Percentiles rank a stretch among this genome's conserved stretches.
Evolutionary conservation across 257 asterid genomes (phyloP).

Genomic region (Scutellaria baicalensis): DNA sequence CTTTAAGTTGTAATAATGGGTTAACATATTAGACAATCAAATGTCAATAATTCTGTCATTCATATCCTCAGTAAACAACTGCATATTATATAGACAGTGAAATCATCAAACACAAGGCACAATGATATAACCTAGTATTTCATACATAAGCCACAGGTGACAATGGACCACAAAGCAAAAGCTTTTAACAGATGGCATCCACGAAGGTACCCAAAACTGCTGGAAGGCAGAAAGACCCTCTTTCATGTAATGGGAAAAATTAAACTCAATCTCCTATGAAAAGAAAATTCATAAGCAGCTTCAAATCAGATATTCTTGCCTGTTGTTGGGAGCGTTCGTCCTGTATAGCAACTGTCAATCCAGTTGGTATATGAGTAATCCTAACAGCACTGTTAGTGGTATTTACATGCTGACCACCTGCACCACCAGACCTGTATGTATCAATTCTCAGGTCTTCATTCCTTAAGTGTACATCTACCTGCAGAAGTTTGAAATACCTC

Average conservation of each 20-base stretch:
- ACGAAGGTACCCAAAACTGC: not conserved
- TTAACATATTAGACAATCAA: not conserved
- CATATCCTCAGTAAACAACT: not conserved
- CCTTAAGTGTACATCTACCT: conserved; percentile 79
- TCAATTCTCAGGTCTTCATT: conserved; percentile 86
- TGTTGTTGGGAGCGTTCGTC: conserved; percentile 94
- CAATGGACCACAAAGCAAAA: not conserved
- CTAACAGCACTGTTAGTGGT: conserved; percentile 98
- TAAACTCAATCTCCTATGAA: not conserved
- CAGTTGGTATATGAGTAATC: conserved; percentile 83
- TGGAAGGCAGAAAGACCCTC: not conserved
- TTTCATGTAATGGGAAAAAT: not conserved
- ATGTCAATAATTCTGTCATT: not conserved
- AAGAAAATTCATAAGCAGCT: conserved; percentile 1
- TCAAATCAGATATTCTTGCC: conserved; percentile 31
- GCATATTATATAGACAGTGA: not conserved
- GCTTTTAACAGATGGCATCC: not conserved
- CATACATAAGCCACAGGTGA: not conserved
- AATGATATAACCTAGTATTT: not conserved
- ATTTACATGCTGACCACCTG: conserved; percentile 95
- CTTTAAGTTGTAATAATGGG: not conserved
- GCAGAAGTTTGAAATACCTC: conserved; percentile 21
- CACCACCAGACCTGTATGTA: conserved; percentile 92
- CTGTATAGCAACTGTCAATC: conserved; percentile 78
- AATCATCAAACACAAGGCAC: not conserved